Evolutionary conservation across 805 yeast species (phyloP).

Genomic region (Candida ficus): DNA sequence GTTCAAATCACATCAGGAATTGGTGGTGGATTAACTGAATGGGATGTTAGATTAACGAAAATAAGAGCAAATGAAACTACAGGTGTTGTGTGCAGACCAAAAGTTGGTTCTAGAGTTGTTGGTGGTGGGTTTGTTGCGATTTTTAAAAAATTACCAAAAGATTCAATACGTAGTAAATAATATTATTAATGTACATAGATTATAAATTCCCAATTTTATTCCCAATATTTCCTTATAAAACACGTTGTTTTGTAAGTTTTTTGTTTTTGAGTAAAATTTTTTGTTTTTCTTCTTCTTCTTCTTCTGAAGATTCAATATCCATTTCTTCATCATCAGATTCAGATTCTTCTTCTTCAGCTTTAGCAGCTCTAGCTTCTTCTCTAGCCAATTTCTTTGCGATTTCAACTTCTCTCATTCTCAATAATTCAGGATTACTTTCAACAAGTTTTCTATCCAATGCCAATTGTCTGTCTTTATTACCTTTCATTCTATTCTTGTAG

Average conservation of each 20-base stretch:
- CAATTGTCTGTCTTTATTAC: slow-evolving; percentile 83
- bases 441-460: slow-evolving; percentile 85
- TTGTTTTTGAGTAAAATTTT: slow-evolving; percentile 30
- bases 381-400: slow-evolving; percentile 70
- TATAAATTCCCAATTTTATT: neutral
- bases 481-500: slow-evolving; percentile 99
- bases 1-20: slow-evolving; percentile 42
- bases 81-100: slow-evolving; percentile 44
- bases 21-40: slow-evolving; percentile 47
- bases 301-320: slow-evolving; percentile 49
- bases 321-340: slow-evolving; percentile 47
- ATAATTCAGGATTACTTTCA: slow-evolving; percentile 80
- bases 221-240: slow-evolving; percentile 5
- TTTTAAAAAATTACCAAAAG: slow-evolving; percentile 30
- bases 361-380: slow-evolving; percentile 53
- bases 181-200: slow-evolving; percentile 2
- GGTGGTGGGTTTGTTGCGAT: slow-evolving; percentile 50
- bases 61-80: slow-evolving; percentile 36
- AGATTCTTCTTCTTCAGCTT: slow-evolving; percentile 41
- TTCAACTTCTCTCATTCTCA: slow-evolving; percentile 92
- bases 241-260: slow-evolving; percentile 24
- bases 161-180: slow-evolving; percentile 11
- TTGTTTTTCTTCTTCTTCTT: slow-evolving; percentile 45
- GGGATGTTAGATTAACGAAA: slow-evolving; percentile 40
- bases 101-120: slow-evolving; percentile 40